Evolutionary conservation across 2,329 filamentous ascomycete genomes (phyloP).

Genomic region (Colletotrichum camelliae): DNA sequence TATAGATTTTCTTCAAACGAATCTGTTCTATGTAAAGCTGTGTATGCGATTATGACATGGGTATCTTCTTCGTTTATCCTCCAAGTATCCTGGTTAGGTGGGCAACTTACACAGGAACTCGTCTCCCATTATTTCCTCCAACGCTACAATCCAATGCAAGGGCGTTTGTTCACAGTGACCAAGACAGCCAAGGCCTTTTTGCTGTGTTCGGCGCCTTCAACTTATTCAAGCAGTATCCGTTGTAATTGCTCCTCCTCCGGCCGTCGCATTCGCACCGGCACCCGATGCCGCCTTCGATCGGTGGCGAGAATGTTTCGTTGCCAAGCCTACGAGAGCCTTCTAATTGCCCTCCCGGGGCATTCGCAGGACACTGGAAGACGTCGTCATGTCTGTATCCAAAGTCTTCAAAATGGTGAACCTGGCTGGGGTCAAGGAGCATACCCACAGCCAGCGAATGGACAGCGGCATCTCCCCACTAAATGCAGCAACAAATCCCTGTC

Average conservation of each 20-base stretch:
- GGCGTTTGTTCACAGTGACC: constrained; percentile 22
- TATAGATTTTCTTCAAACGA: neutral
- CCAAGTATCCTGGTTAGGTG: neutral
- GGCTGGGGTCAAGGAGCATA: constrained; percentile 42
- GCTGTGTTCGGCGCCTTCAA: constrained; percentile 49
- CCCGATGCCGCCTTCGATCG: constrained; percentile 40
- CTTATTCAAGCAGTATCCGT: constrained; percentile 40
- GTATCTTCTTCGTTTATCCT: neutral
- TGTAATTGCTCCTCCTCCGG: constrained; percentile 34
- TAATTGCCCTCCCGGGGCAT: constrained; percentile 41
- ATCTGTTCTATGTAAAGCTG: neutral
- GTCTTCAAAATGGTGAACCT: constrained; percentile 49
- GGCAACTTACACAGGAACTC: neutral
- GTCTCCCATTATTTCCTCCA: neutral
- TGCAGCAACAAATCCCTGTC: neutral
- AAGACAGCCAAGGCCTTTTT: constrained; percentile 28
- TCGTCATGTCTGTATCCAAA: constrained; percentile 46
- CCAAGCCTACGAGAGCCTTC: constrained; percentile 34
- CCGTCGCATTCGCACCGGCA: constrained; percentile 47
- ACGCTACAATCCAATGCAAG: neutral
- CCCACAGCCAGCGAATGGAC: constrained; percentile 48
- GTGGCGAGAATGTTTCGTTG: constrained; percentile 29
- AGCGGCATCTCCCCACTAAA: constrained; percentile 49
- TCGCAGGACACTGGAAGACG: constrained; percentile 37
- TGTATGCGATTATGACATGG: neutral